Percentiles rank a stretch among this genome's conserved stretches.
Conservation (phyloP, 495 filamentous ascomycete species). For the Hypoxylon lienhwacheense region DNA sequence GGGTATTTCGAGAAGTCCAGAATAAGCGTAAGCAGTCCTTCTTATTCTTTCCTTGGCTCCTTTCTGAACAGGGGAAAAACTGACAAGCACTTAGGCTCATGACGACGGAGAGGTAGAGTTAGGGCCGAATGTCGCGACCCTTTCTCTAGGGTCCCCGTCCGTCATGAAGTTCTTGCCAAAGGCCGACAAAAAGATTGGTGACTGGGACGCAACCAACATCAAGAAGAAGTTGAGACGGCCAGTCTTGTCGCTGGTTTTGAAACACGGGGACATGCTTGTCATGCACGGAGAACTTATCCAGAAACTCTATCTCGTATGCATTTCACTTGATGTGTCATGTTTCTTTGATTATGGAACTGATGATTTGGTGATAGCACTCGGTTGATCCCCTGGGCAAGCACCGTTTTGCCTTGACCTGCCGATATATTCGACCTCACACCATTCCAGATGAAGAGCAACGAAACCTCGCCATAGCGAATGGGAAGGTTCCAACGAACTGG, state of each 20-base stretch:
- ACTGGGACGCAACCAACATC: constrained; percentile 35
- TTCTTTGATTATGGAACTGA: constrained; percentile 30
- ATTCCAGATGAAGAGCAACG: constrained; percentile 41
- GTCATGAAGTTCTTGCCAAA: constrained; percentile 75
- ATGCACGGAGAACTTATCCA: constrained; percentile 80
- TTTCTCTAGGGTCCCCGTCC: constrained; percentile 71
- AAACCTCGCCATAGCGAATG: constrained; percentile 34
- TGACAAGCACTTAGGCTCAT: constrained; percentile 64
- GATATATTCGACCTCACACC: constrained; percentile 52
- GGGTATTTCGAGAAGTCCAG: constrained; percentile 72
- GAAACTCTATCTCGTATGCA: constrained; percentile 67
- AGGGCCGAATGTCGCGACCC: constrained; percentile 72
- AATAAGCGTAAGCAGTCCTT: constrained; percentile 62
- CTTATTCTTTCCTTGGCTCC: not conserved
- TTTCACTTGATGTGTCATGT: not conserved
- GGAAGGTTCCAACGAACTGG: constrained; percentile 40
- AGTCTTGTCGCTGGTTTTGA: constrained; percentile 49
- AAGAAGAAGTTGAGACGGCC: constrained; percentile 30
- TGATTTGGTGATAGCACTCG: constrained; percentile 54
- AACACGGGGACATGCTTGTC: constrained; percentile 79
- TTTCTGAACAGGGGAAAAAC: no score
- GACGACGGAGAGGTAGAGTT: constrained; percentile 81
- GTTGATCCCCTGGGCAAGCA: constrained; percentile 60
- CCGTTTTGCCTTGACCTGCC: constrained; percentile 67
- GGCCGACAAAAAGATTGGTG: constrained; percentile 51